Conservation (phyloP, 306 rosid genomes). For the Sophora flavescens region DNA sequence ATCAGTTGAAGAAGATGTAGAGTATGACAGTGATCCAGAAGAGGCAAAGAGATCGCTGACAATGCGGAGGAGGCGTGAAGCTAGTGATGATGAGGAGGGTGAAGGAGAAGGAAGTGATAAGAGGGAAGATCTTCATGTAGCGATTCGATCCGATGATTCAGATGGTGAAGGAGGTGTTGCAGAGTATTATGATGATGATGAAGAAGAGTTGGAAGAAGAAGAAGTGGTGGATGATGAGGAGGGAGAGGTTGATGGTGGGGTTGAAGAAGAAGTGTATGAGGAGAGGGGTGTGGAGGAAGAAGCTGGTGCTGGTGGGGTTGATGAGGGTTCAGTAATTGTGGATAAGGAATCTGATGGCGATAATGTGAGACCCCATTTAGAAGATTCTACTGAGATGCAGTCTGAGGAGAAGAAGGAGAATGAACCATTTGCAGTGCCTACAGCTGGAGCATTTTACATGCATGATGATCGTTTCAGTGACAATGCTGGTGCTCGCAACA, state of each 20-base stretch:
- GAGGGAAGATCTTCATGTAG: conserved; percentile 57
- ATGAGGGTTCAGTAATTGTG: conserved; percentile 46
- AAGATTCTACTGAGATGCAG: conserved; percentile 53
- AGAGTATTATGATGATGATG: conserved; percentile 74
- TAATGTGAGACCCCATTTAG: conserved; percentile 54
- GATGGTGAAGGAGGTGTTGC: conserved; percentile 89
- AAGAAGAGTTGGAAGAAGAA: conserved; percentile 50
- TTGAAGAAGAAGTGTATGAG: conserved; percentile 46
- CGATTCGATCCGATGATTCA: conserved; percentile 71
- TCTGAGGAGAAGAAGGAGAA: conserved; percentile 86
- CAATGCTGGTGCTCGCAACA: conserved; percentile 75
- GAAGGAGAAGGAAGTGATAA: conserved; percentile 60
- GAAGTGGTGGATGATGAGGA: conserved; percentile 40
- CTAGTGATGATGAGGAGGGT: conserved; percentile 88
- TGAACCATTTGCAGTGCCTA: conserved; percentile 95
- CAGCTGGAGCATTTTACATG: conserved; percentile 99
- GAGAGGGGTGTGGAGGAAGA: conserved; percentile 51
- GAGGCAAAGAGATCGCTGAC: conserved; percentile 71
- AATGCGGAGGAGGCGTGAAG: conserved; percentile 89
- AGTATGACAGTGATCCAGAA: conserved; percentile 93
- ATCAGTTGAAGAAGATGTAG: conserved; percentile 72
- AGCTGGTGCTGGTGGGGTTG: conserved; percentile 32
- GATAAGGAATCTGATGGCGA: conserved; percentile 57
- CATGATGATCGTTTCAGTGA: conserved; percentile 95
- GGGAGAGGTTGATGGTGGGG: conserved; percentile 41